Conservation (phyloP, 192 early-diverging fungal species). For the Umbelopsis vinacea region DNA sequence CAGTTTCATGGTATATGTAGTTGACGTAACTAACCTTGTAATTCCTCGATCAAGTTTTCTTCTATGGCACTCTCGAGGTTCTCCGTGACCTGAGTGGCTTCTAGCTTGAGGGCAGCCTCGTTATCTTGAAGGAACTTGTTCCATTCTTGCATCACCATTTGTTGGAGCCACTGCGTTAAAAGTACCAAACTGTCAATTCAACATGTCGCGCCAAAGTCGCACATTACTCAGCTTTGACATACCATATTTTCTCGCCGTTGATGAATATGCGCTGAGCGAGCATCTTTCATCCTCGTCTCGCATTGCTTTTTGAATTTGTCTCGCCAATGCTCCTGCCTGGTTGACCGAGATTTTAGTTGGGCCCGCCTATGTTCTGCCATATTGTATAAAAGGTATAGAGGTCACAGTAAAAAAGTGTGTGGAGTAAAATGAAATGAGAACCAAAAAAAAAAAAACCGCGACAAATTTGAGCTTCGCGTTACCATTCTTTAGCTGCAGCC, state of each 20-base stretch:
- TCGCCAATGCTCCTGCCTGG: slow-evolving; percentile 9
- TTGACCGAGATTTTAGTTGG: not conserved
- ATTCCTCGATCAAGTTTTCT: slow-evolving; percentile 9
- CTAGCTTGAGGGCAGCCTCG: not conserved
- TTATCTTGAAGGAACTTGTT: slow-evolving; percentile 5
- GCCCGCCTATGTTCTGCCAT: slow-evolving; percentile 11
- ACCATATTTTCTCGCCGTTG: slow-evolving; percentile 8
- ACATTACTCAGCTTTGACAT: not conserved
- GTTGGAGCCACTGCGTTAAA: slow-evolving; percentile 1
- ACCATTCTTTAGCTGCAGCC: not conserved
- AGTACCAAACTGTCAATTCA: not conserved
- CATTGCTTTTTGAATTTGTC: slow-evolving; percentile 18
- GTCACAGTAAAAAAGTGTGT: not conserved
- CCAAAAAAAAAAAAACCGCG: not conserved
- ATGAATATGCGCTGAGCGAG: slow-evolving; percentile 4
- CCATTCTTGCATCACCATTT: slow-evolving; percentile 18
- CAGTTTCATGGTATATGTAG: not conserved
- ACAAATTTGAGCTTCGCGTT: not conserved
- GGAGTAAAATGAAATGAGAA: too few species aligned
- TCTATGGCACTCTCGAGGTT: slow-evolving; percentile 7
- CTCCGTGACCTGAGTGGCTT: not conserved
- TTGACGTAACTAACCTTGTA: not conserved
- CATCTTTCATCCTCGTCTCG: slow-evolving; percentile 2
- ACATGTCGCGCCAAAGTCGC: not conserved
- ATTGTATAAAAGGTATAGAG: not conserved